Conservation (phyloP, 768 basidiomycete species). For the Piloderma croceum region DNA sequence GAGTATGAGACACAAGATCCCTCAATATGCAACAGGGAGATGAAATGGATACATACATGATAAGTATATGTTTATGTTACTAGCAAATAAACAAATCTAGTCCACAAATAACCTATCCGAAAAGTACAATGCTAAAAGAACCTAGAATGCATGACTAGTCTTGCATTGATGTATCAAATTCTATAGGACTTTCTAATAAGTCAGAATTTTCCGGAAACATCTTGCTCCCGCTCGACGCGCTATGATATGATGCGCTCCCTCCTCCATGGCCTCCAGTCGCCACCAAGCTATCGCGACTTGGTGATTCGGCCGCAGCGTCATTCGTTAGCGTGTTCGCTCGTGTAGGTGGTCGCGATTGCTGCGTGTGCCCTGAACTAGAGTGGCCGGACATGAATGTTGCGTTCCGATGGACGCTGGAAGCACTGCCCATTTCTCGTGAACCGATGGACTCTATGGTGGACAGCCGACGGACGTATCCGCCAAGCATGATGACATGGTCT, state of each 20-base stretch:
- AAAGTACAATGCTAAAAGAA: too few relatives aligned
- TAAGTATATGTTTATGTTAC: too few relatives aligned
- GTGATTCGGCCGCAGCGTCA: not conserved
- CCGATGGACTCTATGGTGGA: constrained; percentile 77
- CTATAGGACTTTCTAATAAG: too few relatives aligned
- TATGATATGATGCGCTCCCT: not conserved
- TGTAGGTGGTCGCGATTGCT: not conserved
- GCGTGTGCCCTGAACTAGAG: not conserved
- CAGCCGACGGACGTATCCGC: constrained; percentile 66
- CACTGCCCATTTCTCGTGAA: constrained; percentile 45
- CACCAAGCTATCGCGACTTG: not conserved
- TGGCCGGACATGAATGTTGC: not conserved
- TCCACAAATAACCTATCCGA: too few relatives aligned
- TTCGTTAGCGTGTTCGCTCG: not conserved
- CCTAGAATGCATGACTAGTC: too few relatives aligned
- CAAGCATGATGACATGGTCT: constrained; percentile 54
- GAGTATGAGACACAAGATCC: too few relatives aligned
- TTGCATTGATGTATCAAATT: too few relatives aligned
- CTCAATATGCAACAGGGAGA: too few relatives aligned
- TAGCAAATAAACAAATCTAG: too few relatives aligned
- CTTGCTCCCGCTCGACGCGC: not conserved
- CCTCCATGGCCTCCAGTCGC: not conserved
- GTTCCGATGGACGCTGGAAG: not conserved
- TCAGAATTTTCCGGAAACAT: too few relatives aligned
- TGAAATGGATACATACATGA: too few relatives aligned